Evolutionary conservation across 106 monocot species (phyloP).

Genomic region (Hemerocallis citrina): DNA sequence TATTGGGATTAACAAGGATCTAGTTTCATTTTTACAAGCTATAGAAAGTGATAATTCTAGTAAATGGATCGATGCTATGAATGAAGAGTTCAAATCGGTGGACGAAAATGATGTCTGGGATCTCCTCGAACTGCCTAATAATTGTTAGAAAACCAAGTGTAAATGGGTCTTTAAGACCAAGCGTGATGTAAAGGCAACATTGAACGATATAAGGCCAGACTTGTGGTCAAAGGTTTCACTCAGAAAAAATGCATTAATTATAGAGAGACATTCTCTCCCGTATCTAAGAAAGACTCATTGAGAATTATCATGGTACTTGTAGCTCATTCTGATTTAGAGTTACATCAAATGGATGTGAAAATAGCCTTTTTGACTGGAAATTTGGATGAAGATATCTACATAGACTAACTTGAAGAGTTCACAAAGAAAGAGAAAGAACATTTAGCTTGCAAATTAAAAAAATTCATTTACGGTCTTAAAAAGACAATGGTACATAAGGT

Average conservation of each 20-base stretch:
- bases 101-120: neutral
- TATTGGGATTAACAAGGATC: too few species aligned
- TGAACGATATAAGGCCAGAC: neutral
- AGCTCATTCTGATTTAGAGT: constrained; percentile 8
- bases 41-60: neutral
- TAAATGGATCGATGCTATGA: neutral
- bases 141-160: neutral
- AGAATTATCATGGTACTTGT: constrained; percentile 9
- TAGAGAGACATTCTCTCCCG: neutral
- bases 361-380: constrained; percentile 3
- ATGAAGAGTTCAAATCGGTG: neutral
- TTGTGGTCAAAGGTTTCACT: constrained; percentile 7
- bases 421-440: neutral
- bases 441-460: constrained; percentile 9
- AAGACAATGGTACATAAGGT: too few species aligned
- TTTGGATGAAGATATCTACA: constrained; percentile 11
- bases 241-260: neutral
- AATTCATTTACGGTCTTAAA: too few species aligned
- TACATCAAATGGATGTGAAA: constrained; percentile 15
- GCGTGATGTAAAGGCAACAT: neutral
- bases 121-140: neutral
- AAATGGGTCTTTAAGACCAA: constrained; percentile 11
- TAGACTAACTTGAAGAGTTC: constrained; percentile 2
- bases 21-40: constrained; percentile 2
- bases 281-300: constrained; percentile 7